Evolutionary conservation across 78 protist genomes (phyloP).

Genomic region (Dictyostelium firmibasis): DNA sequence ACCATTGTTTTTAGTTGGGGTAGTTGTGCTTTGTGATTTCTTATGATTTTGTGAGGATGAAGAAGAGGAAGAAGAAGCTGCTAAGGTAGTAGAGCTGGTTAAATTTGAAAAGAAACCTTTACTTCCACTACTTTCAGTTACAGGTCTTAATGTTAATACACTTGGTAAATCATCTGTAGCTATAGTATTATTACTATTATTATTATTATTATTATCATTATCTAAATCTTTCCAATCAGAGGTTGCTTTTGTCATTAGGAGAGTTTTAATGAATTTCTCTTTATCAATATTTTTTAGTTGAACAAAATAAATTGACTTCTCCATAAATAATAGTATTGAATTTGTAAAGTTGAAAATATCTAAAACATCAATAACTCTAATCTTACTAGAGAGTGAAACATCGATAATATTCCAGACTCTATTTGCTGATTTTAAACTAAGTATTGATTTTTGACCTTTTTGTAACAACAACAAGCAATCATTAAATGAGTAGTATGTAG

Average conservation of each 20-base stretch:
- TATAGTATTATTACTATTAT: not conserved
- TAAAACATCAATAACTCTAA: slow-evolving; percentile 51
- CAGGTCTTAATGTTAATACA: slow-evolving; percentile 23
- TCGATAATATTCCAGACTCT: slow-evolving; percentile 9
- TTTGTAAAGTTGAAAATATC: slow-evolving; percentile 43
- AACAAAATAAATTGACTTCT: slow-evolving; percentile 55
- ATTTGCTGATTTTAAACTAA: not conserved
- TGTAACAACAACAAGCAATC: slow-evolving; percentile 46
- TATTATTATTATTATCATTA: not conserved
- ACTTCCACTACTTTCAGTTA: not conserved
- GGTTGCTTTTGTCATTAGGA: slow-evolving; percentile 17
- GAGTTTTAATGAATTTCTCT: slow-evolving; percentile 31
- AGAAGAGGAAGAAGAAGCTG: not conserved
- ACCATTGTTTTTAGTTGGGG: not conserved
- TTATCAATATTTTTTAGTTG: slow-evolving; percentile 6
- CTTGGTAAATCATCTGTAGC: slow-evolving; percentile 37
- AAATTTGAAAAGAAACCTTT: slow-evolving; percentile 11
- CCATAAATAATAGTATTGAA: slow-evolving; percentile 8
- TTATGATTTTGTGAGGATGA: not conserved
- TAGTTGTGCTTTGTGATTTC: not conserved
- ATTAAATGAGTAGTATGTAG: slow-evolving; percentile 22
- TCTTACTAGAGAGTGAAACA: not conserved
- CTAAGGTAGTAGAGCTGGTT: not conserved
- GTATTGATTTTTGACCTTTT: slow-evolving; percentile 40
- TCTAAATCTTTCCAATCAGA: not conserved